Conservation (phyloP, 768 basidiomycete species). For the Calocera cornea region DNA sequence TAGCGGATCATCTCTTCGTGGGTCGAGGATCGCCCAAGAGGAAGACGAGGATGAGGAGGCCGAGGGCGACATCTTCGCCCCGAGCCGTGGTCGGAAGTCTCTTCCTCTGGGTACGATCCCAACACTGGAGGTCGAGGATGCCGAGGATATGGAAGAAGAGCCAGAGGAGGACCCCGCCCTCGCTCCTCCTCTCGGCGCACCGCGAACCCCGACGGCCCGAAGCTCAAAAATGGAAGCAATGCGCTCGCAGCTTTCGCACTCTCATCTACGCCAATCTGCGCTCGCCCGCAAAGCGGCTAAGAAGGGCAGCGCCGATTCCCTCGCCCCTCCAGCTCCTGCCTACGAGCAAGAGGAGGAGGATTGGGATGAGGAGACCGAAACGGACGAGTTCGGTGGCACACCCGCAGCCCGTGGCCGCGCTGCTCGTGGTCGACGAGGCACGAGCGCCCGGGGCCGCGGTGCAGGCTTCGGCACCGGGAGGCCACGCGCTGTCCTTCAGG, state of each 20-base stretch:
- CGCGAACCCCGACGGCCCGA: background rate
- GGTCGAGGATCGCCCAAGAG: slow-evolving; percentile 12
- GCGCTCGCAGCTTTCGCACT: background rate
- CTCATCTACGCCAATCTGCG: background rate
- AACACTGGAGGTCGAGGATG: slow-evolving; percentile 16
- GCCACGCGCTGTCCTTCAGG: background rate
- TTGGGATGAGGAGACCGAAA: background rate
- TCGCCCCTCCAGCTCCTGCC: slow-evolving; percentile 3
- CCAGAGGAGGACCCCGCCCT: background rate
- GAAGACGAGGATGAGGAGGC: slow-evolving; percentile 19
- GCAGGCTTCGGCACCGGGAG: background rate
- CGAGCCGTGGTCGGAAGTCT: background rate
- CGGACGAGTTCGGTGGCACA: background rate
- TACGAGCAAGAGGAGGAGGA: background rate
- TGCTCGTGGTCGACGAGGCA: background rate
- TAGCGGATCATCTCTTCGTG: slow-evolving; percentile 16
- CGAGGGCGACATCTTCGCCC: slow-evolving; percentile 27
- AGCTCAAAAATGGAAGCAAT: background rate
- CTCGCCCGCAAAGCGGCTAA: background rate
- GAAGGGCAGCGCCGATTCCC: slow-evolving; percentile 11
- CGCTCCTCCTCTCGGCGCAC: background rate
- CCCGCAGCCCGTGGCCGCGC: background rate
- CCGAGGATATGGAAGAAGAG: background rate
- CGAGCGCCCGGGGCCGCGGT: background rate
- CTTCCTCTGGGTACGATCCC: slow-evolving; percentile 19